phyloP scores from a whole-genome alignment of 352 stramenopile genomes.

The Pythium graminicola region DNA sequence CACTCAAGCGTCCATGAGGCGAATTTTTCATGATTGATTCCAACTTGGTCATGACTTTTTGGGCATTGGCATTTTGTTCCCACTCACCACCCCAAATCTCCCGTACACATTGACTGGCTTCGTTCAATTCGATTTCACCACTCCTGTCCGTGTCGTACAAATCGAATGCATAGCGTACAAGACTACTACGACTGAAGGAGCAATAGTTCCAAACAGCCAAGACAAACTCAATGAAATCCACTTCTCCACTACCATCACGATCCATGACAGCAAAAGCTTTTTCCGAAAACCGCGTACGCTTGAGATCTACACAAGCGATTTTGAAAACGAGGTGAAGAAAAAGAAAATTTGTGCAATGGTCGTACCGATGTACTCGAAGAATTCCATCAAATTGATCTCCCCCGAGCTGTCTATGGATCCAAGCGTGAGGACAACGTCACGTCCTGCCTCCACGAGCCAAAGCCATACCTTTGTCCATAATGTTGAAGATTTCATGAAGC shows the following conservation, averaged over 20 bases:
- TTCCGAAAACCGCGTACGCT: conserved; percentile 51
- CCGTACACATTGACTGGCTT: conserved; percentile 40
- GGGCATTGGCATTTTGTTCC: conserved; percentile 41
- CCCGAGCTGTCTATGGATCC: conserved; percentile 41
- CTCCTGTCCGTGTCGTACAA: conserved; percentile 67
- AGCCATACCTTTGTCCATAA: conserved; percentile 41
- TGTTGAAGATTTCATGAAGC: conserved; percentile 47
- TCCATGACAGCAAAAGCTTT: conserved; percentile 75
- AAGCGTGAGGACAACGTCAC: not conserved
- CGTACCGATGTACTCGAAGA: conserved; percentile 65
- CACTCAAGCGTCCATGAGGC: conserved; percentile 29
- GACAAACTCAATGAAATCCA: conserved; percentile 74
- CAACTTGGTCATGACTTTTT: conserved; percentile 56
- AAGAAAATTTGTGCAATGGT: not conserved
- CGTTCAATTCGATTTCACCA: conserved; percentile 53
- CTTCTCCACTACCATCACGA: conserved; percentile 51
- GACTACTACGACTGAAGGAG: conserved; percentile 52
- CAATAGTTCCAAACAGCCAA: conserved; percentile 76
- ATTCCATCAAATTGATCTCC: conserved; percentile 61
- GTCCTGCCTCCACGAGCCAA: not conserved
- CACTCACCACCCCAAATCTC: conserved; percentile 58
- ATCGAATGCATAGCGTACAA: conserved; percentile 67
- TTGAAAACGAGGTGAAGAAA: too few species aligned
- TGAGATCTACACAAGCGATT: too few species aligned
- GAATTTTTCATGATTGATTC: conserved; percentile 37